phyloP scores from a whole-genome alignment of 495 filamentous ascomycete species.

The Hypoxylon fragiforme region DNA sequence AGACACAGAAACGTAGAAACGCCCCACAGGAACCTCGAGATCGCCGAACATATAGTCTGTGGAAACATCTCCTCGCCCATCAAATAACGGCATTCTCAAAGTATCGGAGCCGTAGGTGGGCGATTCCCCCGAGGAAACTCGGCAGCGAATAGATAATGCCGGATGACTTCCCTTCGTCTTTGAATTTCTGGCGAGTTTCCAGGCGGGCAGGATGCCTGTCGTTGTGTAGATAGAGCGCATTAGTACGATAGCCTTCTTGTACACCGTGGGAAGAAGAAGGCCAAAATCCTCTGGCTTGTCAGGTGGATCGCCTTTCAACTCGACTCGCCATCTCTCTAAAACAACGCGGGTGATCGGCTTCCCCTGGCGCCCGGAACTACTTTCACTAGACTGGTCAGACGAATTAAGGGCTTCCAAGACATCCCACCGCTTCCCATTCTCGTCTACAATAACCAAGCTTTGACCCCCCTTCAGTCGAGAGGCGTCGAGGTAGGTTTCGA shows the following conservation, averaged over 20 bases:
- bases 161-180: slow-evolving; percentile 65
- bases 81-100: slow-evolving; percentile 71
- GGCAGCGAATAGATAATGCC: slow-evolving; percentile 75
- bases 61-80: slow-evolving; percentile 65
- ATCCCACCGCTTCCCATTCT: slow-evolving; percentile 89
- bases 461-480: slow-evolving; percentile 80
- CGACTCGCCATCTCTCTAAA: slow-evolving; percentile 87
- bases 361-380: slow-evolving; percentile 46
- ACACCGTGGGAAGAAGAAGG: slow-evolving; percentile 78
- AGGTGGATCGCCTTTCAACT: slow-evolving; percentile 63
- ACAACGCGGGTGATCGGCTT: slow-evolving; percentile 67
- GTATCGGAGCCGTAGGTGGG: slow-evolving; percentile 60
- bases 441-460: slow-evolving; percentile 83
- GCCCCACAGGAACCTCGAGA: slow-evolving; percentile 82
- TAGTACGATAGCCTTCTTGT: slow-evolving; percentile 93
- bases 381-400: slow-evolving; percentile 60
- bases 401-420: slow-evolving; percentile 78
- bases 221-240: slow-evolving; percentile 91
- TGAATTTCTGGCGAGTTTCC: slow-evolving; percentile 76
- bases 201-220: slow-evolving; percentile 80
- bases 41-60: slow-evolving; percentile 77
- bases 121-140: slow-evolving; percentile 64
- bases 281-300: slow-evolving; percentile 65
- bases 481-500: slow-evolving; percentile 88
- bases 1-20: slow-evolving; percentile 75